Percentiles rank a stretch among this genome's conserved stretches.
Conservation (phyloP, 2,329 filamentous ascomycete species). For the Drechslerella coelobrocha region DNA sequence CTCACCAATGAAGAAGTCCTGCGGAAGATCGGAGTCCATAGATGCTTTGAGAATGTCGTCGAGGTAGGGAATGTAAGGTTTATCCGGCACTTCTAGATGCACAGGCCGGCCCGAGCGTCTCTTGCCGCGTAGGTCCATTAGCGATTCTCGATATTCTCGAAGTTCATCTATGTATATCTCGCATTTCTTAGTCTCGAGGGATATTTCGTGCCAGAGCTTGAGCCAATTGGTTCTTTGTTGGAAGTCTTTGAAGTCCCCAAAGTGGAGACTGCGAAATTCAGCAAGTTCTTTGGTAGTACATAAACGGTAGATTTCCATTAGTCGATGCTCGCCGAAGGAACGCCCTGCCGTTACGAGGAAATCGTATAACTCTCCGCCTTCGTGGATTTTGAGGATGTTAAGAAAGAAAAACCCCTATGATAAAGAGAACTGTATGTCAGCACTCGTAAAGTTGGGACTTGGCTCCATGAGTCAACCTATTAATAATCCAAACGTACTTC, state of each 20-base stretch:
- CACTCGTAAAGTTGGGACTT: background rate
- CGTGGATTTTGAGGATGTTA: constrained; percentile 28
- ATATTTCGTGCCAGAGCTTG: constrained; percentile 3
- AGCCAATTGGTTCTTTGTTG: constrained; percentile 16
- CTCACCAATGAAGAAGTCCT: constrained; percentile 18
- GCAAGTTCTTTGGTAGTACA: constrained; percentile 1
- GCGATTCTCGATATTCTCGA: background rate
- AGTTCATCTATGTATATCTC: constrained; percentile 2
- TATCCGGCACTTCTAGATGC: constrained; percentile 3
- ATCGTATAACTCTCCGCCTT: constrained; percentile 38
- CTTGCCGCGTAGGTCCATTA: constrained; percentile 1
- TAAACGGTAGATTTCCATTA: constrained; percentile 14
- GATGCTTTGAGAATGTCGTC: constrained; percentile 41
- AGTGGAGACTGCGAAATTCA: constrained; percentile 6
- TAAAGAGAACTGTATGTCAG: background rate
- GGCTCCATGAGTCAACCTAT: background rate
- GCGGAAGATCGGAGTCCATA: constrained; percentile 13
- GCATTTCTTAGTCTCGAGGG: background rate
- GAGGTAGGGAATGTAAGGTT: constrained; percentile 29
- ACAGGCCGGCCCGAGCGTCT: background rate
- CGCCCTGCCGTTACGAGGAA: constrained; percentile 22
- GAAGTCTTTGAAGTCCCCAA: constrained; percentile 10
- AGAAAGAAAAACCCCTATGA: constrained; percentile 34
- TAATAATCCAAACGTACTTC: constrained; percentile 10
- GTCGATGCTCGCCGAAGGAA: constrained; percentile 22